Base-by-base conservation (phyloP, 495 filamentous ascomycete genomes). In the Hamigera avellanea region DNA sequence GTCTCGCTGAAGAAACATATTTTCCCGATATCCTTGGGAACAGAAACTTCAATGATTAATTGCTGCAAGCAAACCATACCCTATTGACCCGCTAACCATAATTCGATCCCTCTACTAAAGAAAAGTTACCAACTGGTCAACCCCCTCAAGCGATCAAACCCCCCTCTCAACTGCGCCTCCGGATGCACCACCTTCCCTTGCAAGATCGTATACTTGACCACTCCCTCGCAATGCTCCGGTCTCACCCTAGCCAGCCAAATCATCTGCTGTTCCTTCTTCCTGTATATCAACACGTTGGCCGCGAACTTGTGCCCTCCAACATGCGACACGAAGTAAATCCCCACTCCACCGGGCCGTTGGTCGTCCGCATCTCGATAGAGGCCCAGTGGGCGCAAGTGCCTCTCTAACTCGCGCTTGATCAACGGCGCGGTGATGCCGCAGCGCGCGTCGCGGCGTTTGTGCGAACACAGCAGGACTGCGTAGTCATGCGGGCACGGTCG, bases 91-190 rank as follows among this genome's bases (percentile, higher is more conserved):
- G n/a, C n/a, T n/a, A n/a, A n/a, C n/a, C n/a, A n/a, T n/a, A n/a
- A n/a, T n/a, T n/a, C n/a, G n/a, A n/a, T n/a, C n/a, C n/a, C n/a
- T n/a, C n/a, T n/a, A n/a, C n/a, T n/a, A n/a, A n/a, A n/a, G n/a
- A n/a, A n/a, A n/a, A n/a, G n/a, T n/a, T n/a, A 98, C 91, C 91
- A 98, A 62, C 91, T 95, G 50, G 84, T 76, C 54, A 91, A 40
- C 19, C 81, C 81, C 46, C 66, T 80, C 19, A 46, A 53, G 26
- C 83, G 62, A 65, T 98, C 86, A 62, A 95, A 98, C 3, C 91
- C 91, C 8, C 87, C 91, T 26, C 89, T 61, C 40, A 98, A 47
- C 71, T 93, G 87, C 19, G 71, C 66, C 45, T 82, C 79, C 1
- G 85, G 82, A 65, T 95, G 86, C 25, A 95, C 78, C 14, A 96